These are phyloP conservation scores for Kalanchoe fedtschenkoi DNA, from an alignment of 164 flowering plant genomes.

Conservation along the genomic window DNA sequence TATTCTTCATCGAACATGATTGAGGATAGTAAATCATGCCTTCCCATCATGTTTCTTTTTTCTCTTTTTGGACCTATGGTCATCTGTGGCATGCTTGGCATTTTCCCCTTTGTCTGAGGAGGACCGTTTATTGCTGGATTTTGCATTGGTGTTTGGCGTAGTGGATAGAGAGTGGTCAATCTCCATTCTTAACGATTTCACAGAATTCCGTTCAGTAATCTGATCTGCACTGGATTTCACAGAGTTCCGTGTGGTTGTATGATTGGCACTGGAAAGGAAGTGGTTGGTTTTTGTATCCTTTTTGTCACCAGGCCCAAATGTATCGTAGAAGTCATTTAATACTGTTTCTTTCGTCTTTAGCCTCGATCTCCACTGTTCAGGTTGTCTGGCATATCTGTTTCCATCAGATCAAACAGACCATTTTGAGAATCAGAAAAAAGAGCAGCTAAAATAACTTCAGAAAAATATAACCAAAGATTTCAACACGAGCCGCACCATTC, in stretches of 20 bases:
- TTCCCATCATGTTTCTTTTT: constrained; percentile 12
- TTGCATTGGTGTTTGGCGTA: constrained; percentile 10
- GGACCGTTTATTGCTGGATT: constrained; percentile 19
- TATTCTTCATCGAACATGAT: too few species aligned
- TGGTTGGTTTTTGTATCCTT: constrained; percentile 21
- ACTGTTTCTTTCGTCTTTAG: constrained; percentile 54
- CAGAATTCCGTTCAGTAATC: constrained; percentile 17
- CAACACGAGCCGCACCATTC: background rate
- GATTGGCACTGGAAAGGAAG: constrained; percentile 18
- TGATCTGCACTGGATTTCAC: constrained; percentile 10
- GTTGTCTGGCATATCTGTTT: constrained; percentile 46
- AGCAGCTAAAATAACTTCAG: background rate
- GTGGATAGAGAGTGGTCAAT: constrained; percentile 28
- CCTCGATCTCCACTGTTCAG: constrained; percentile 77
- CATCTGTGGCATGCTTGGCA: constrained; percentile 8
- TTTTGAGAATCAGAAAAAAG: background rate
- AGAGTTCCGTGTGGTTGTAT: background rate
- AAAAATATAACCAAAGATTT: background rate
- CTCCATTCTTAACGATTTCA: constrained; percentile 56
- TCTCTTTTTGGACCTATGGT: constrained; percentile 14
- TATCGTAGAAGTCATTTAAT: constrained; percentile 41
- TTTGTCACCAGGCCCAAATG: constrained; percentile 41
- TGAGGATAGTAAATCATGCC: too few species aligned
- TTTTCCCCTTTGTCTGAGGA: constrained; percentile 14
- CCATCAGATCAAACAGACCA: background rate